Base-by-base conservation (phyloP, 2,329 filamentous ascomycete species). In the Pezicula rhizophila region DNA sequence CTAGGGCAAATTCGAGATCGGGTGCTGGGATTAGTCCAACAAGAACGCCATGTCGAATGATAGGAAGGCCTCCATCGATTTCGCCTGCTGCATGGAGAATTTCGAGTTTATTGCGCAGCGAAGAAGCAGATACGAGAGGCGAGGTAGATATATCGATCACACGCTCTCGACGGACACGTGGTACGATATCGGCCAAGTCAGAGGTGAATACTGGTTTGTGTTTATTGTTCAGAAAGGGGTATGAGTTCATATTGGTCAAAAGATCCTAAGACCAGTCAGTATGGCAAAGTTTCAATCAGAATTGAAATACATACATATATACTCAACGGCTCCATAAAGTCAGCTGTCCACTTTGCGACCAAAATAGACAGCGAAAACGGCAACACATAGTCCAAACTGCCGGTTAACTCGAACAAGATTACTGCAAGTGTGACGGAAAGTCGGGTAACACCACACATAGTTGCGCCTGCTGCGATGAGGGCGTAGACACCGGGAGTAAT, bases 401-500 rank as follows among this genome's bases (percentile, higher is more conserved):
- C 93, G 0, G 93, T 99, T 33, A 99, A 75, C 66, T 99, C 93
- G 59, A 99, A 97, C 1, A 97, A 73, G 52, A 99, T 97, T 61
- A 97, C 90, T 0, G 90, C 91, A 8, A 99, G 75, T 0, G 93
- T 97, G 18, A 99, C 89, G 0, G 91, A 96, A 1, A 99, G 71
- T 44, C 93, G 80, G 2, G 93, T 99, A 2, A 97, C 93, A 44
- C 93, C 93, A 57, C 92, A 97, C 93, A 99, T 97, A 28, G 92
- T 96, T 2, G 93, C 90, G 14, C 93, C 93, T 39, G 93, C 93
- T 14, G 91, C 92, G 50, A 96, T 89, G 51, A 99, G 78, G 1
- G 90, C 93, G 64, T 99, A 99, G 0, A 97, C 89, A n/a, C 93
- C 93, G 1, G 93, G 93, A 42, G 95, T 91, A 42, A 99, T 89